Base-by-base conservation (phyloP, 352 stramenopile species). In the Pythium aristosporum region DNA sequence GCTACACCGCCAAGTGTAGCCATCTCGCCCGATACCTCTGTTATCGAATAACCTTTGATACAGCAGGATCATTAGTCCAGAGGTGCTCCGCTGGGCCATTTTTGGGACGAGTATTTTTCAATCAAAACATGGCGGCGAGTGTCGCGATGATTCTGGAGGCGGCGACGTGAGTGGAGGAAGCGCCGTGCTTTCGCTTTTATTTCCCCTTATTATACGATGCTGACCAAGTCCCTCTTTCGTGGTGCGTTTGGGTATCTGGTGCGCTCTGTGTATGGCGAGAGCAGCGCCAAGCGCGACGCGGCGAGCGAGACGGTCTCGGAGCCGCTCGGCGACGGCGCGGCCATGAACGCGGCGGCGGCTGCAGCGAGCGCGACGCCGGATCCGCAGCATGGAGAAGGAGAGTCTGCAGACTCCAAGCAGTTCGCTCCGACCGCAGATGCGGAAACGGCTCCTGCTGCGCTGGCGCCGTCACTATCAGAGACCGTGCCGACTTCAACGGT, bases 81-180 rank as follows among this genome's bases (percentile, higher is more conserved):
- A 20, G 48, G 30, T 41, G 25, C 25, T 30, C 8, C 11, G 9
- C 16, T 20, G 34, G 34, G 23, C 23, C 25, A 55, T 55, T 55
- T 55, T 55, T 55, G 25, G 42, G n/a, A 50, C 44, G 6, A 50
- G 20, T 30, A 30, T 50, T 50, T 32, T n/a, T 32, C 20, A 23
- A 10, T 47, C n/a, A 21, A 21, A n/a, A 30, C 11, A 79, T 76
- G 69, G 69, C 72, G 21, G 69, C 72, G 54, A 76, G 65, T 44
- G 49, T 76, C 25, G 63, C 55, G 49, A 68, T 55, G 50, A 46
- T 57, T 52, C 51, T 76, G 41, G 66, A 65, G 60, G 16, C 44
- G 34, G 50, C 48, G 20, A 20, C 39, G 48, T 55, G 25, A 32
- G 52, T 21, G 16, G 52, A 32, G 44, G 6, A 20, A 25, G 16